phyloP scores from a whole-genome alignment of 1,284 basidiomycete genomes.

The Apiotrichum veenhuisii region DNA sequence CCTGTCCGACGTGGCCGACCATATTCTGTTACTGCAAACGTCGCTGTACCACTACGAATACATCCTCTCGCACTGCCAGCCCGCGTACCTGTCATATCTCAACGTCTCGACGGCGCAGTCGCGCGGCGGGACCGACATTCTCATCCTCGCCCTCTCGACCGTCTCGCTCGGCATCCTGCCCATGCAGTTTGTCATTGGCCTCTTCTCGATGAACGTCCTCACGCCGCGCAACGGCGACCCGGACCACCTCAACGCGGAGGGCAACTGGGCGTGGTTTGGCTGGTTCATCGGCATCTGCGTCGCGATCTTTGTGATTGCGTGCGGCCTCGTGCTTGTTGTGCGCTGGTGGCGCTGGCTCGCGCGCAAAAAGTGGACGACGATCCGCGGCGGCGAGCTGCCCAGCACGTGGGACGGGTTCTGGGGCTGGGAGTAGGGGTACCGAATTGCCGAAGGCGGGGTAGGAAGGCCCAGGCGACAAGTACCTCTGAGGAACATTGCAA shows the following conservation, averaged over 20 bases:
- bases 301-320: conserved; percentile 35
- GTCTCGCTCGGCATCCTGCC: conserved; percentile 69
- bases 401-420: conserved; percentile 42
- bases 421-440: conserved; percentile 33
- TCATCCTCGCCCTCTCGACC: conserved; percentile 63
- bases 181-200: conserved; percentile 64
- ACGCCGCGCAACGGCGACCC: conserved; percentile 49
- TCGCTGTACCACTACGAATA: conserved; percentile 84
- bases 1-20: conserved; percentile 91
- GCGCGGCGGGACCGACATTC: conserved; percentile 63
- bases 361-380: conserved; percentile 29
- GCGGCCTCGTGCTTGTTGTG: conserved; percentile 39
- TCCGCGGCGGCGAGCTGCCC: conserved; percentile 30
- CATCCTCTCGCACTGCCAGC: conserved; percentile 81
- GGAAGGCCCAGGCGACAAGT: too few species aligned
- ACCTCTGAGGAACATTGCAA: too few species aligned
- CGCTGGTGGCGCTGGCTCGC: conserved; percentile 44
- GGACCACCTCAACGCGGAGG: conserved; percentile 31
- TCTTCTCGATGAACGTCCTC: conserved; percentile 29
- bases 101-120: conserved; percentile 61
- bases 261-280: conserved; percentile 29
- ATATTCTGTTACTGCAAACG: conserved; percentile 82
- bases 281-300: conserved; percentile 43
- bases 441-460: too few species aligned
- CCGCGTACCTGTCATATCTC: conserved; percentile 75